Base-by-base conservation (phyloP, 257 asterid genomes). In the Echium plantagineum region DNA sequence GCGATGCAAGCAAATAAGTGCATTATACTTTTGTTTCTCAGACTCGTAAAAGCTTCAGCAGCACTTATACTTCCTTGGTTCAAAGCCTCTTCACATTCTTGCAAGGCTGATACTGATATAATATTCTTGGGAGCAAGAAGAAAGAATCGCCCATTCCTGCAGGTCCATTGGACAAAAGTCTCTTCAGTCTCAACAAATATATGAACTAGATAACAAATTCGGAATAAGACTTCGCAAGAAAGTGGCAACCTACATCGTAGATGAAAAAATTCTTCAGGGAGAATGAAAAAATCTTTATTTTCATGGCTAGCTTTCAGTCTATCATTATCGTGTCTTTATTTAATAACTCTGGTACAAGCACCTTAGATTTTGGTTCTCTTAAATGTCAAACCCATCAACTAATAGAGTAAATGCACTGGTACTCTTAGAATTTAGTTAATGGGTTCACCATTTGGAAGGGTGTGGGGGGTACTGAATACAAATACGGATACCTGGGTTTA, bases 1-100 rank as follows among this genome's bases (percentile, higher is more conserved):
- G 93, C 97, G 63, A 83, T 83, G 83, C 91, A 77, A 26, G 99
- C 96, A 79, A 89, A 89, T 72, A 93, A 77, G 75, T 86, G 94
- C 66, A 89, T 77, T 75, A 93, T 78, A 63, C 96, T 83, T 75
- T 73, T 82, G 70, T 77, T 81, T 80, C 99, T 75, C 88, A 93
- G 75, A 78, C 74, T 86, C 55, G 77, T 81, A 71, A 93, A 89
- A 57, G 87, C 87, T 58, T 84, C 84, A 57, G 80, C 83, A 49
- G 99, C 86, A 32, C 86, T 77, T 73, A 77, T 81, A 68, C 79
- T 86, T 79, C 96, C 83, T 75, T 86, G 97, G 82, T 85, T 93
- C 72, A 93, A 71, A 71, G 95, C 85, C 66, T 89, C 97, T 87
- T 93, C 99, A 72, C 89, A 83, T 69, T 84, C 99, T 20, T 74